Evolutionary conservation across 164 flowering plant species (phyloP).

Genomic region (Magnolia officinalis): DNA sequence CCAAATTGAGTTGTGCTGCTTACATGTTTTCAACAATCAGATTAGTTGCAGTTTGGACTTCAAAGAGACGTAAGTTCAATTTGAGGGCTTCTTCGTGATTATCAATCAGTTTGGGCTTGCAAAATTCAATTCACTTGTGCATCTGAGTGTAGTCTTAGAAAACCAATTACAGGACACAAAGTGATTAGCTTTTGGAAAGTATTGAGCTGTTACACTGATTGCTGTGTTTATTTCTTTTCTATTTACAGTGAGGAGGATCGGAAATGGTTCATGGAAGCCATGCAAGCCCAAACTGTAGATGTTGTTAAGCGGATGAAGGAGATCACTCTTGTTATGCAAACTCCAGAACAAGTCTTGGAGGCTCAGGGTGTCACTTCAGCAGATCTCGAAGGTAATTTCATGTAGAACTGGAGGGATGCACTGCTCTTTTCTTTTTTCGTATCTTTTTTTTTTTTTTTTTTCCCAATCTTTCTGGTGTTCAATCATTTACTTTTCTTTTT

Average conservation of each 20-base stretch:
- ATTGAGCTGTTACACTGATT: too few relatives aligned
- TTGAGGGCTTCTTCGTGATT: too few relatives aligned
- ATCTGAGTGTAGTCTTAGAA: too few relatives aligned
- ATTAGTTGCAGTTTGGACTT: too few relatives aligned
- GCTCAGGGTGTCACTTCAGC: constrained; percentile 77
- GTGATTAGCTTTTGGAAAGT: too few relatives aligned
- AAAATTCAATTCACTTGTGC: too few relatives aligned
- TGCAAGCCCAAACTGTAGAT: constrained; percentile 72
- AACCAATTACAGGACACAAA: too few relatives aligned
- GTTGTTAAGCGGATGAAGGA: constrained; percentile 89
- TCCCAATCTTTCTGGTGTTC: neutral
- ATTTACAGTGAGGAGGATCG: constrained; percentile 76
- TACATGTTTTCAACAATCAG: too few relatives aligned
- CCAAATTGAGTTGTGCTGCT: too few relatives aligned
- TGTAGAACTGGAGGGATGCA: neutral
- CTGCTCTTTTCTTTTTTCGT: neutral
- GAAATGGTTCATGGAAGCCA: constrained; percentile 96
- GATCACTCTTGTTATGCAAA: constrained; percentile 90
- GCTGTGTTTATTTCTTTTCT: neutral
- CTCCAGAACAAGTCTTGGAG: constrained; percentile 82
- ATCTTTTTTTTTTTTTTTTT: neutral
- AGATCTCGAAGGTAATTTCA: constrained; percentile 70
- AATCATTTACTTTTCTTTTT: neutral
- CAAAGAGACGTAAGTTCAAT: too few relatives aligned
- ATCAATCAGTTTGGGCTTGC: too few relatives aligned